Evolutionary conservation across 192 early-diverging fungal genomes (phyloP), one percentile per base, ranked within the genome.

Genomic region (Umbelopsis ramanniana): DNA sequence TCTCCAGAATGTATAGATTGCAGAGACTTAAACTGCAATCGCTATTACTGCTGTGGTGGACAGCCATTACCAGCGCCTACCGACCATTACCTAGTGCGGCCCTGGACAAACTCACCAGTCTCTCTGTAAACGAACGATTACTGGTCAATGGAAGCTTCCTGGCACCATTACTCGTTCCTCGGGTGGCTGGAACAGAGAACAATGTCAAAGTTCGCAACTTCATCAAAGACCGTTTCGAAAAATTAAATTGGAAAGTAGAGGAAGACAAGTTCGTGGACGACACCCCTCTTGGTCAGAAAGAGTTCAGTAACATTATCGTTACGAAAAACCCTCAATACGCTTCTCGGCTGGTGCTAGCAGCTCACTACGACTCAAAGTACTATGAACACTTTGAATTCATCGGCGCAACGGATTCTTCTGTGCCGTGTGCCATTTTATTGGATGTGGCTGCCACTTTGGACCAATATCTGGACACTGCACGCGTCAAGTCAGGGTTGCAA

Each of bases 311-410:
- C 81, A 88, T 97, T 57, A 91, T 98, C 70, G 93, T 90, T 37
- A 98, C 97, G 26, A 92, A 95, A 71, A 88, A 97, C 78, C 90
- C 90, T 7, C 69, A 85, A 14, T 92, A 93, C 1, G 72, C 78
- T 46, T 85, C 82, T 71, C 83, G 92, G 9, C 82, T 98, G 12
- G 91, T 97, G 24, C 81, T 98, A 53, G 93, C 94, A 0, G 97
- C 96, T 3, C 97, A 98, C 78, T 98, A 89, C 73, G 97, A 98
- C 79, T 94, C 93, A 52, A 97, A 96, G 72, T 90, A 92, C 60
- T 87, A 93, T 70, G 47, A 75, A 8, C 79, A 83, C 17, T 70
- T 77, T 40, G 87, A 84, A 11, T 97, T 97, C 79, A 76, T 96
- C 48, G 96, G 93, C 26, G 96, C 96, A 0, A 96, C 92, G 0